These are phyloP conservation scores for Cyclospora cayetanensis DNA, from an alignment of 169 alveolate genomes.

Conservation along the genomic window DNA sequence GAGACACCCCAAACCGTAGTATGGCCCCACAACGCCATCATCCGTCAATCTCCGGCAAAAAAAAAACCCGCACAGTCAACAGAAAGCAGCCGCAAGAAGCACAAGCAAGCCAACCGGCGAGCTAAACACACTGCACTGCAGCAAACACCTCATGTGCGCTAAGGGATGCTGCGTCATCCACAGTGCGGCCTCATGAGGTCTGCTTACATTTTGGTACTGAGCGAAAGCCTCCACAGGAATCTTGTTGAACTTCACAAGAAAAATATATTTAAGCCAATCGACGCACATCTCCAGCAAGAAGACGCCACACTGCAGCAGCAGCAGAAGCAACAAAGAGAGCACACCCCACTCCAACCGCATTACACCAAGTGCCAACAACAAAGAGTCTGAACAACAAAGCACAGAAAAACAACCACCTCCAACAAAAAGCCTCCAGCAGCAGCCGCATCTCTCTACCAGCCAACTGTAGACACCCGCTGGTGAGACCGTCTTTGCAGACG, in stretches of 20 bases:
- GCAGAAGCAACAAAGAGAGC: background rate
- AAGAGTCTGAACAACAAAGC: background rate
- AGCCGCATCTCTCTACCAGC: conserved; percentile 41
- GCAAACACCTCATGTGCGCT: background rate
- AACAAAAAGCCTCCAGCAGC: too few species aligned
- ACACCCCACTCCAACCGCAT: background rate
- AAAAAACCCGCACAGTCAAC: background rate
- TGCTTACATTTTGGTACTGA: background rate
- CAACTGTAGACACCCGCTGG: conserved; percentile 16
- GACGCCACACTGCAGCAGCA: conserved; percentile 76
- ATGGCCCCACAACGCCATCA: background rate
- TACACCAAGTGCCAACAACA: conserved; percentile 47
- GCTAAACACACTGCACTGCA: background rate
- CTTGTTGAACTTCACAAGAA: conserved; percentile 85
- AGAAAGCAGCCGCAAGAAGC: background rate
- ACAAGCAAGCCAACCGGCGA: background rate
- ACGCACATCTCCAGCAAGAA: conserved; percentile 84
- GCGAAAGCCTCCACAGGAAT: conserved; percentile 80
- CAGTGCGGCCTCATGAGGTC: background rate
- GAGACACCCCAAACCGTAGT: background rate
- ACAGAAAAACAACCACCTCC: background rate
- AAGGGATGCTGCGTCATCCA: background rate
- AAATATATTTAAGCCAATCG: conserved; percentile 87
- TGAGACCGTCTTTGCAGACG: conserved; percentile 9
- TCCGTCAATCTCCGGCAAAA: background rate